Percentiles rank a stretch among this genome's conserved stretches.
Evolutionary conservation across 164 flowering plant species (phyloP).

Genomic region (Sedum album): DNA sequence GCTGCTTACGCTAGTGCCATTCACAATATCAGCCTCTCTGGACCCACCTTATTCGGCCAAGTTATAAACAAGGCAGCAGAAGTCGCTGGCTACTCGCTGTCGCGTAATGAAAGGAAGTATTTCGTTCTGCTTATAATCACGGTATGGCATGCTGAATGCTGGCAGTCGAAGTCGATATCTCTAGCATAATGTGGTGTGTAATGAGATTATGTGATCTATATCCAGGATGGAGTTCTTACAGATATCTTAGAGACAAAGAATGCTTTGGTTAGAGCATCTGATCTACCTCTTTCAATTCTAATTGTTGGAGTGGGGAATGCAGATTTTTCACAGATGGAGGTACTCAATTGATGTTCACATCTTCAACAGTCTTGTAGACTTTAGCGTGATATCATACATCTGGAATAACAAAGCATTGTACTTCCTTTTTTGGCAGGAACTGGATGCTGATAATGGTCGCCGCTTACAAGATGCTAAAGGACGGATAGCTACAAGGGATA

Average conservation of each 20-base stretch:
- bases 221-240: slow-evolving; percentile 84
- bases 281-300: slow-evolving; percentile 81
- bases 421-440: slow-evolving; percentile 32
- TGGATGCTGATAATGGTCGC: slow-evolving; percentile 79
- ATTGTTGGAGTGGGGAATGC: slow-evolving; percentile 92
- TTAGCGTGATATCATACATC: not conserved
- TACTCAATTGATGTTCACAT: slow-evolving; percentile 11
- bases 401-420: not conserved
- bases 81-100: slow-evolving; percentile 50
- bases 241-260: slow-evolving; percentile 77
- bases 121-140: slow-evolving; percentile 77
- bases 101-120: slow-evolving; percentile 40
- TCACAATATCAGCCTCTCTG: slow-evolving; percentile 55
- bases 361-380: not conserved
- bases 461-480: slow-evolving; percentile 73
- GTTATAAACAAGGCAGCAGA: slow-evolving; percentile 75
- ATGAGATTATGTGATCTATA: slow-evolving; percentile 1
- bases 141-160: slow-evolving; percentile 22
- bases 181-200: not conserved
- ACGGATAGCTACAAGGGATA: slow-evolving; percentile 74
- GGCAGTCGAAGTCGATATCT: too few species aligned
- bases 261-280: slow-evolving; percentile 88
- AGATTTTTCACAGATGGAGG: slow-evolving; percentile 90
- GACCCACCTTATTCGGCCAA: slow-evolving; percentile 86
- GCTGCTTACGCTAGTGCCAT: slow-evolving; percentile 66